Conservation (phyloP, 495 filamentous ascomycete species). For the Podospora fimiseda region DNA sequence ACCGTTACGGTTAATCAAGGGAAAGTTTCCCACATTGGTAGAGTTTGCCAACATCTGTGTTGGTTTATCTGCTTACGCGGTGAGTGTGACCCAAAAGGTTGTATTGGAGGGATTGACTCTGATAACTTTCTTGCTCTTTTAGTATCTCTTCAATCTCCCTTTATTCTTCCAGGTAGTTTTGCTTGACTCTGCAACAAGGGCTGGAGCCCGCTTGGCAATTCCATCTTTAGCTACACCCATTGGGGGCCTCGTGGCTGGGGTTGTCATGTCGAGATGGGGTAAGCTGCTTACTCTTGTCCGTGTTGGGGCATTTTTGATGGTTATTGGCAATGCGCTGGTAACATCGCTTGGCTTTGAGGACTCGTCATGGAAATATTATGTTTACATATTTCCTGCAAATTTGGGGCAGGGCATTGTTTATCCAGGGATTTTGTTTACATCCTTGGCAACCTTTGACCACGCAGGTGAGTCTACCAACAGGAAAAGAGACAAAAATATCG, state of each 20-base stretch:
- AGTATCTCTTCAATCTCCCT: slow-evolving; percentile 63
- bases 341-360: slow-evolving; percentile 52
- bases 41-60: slow-evolving; percentile 57
- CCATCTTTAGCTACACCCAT: slow-evolving; percentile 57
- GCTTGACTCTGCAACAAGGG: slow-evolving; percentile 54
- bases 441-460: slow-evolving; percentile 57
- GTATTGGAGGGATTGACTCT: no score
- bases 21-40: slow-evolving; percentile 45
- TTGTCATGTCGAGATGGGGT: slow-evolving; percentile 61
- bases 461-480: slow-evolving; percentile 48
- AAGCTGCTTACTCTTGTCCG: slow-evolving; percentile 51
- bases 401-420: slow-evolving; percentile 60
- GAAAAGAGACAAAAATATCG: no score
- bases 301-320: slow-evolving; percentile 51
- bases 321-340: slow-evolving; percentile 51
- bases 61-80: slow-evolving; percentile 58
- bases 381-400: slow-evolving; percentile 58
- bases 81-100: no score
- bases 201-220: slow-evolving; percentile 53
- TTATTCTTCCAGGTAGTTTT: slow-evolving; percentile 60
- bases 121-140: no score
- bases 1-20: slow-evolving; percentile 50
- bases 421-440: slow-evolving; percentile 56
- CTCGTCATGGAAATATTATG: slow-evolving; percentile 55
- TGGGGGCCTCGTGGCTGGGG: slow-evolving; percentile 53